Base-by-base conservation (phyloP, 805 yeast species). In the Nakazawaea peltata region DNA sequence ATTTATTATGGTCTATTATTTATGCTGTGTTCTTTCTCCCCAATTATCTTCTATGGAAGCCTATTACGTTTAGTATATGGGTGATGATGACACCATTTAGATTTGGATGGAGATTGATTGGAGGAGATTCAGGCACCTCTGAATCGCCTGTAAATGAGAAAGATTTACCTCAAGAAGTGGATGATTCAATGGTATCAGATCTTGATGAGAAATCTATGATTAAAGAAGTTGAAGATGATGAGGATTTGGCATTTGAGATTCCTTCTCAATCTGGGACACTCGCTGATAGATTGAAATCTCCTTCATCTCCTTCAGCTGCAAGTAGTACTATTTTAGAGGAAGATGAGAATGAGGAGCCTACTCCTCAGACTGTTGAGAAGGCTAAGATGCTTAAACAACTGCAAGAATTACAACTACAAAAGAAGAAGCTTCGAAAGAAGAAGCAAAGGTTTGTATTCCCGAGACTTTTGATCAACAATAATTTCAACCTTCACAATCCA, bases 31-130 rank as follows among this genome's bases (percentile, higher is more conserved):
- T 69, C 22, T 74, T 69, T 41, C 32, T 74, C 1, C 79, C 81
- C 7, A 66, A 70, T 41, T 44, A 65, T 27, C 34, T 78, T 5
- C 42, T 79, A 4, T 42, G 71, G n/a, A 67, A 65, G 37, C 87
- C 88, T 2, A 38, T 74, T 12, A 41, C 57, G 4, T 59, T 67
- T 32, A 28, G 68, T 2, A 66, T 82, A 71, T 63, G 58, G 33
- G 41, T 78, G n/a, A 38, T 72, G 5, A 65, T 77, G 2, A 73
- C 67, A 46, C 88, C 88, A 9, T n/a, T n/a, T n/a, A n/a, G n/a
- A n/a, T n/a, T n/a, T n/a, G n/a, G n/a, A n/a, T n/a, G n/a, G n/a
- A n/a, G n/a, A n/a, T n/a, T n/a, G n/a, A n/a, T n/a, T n/a, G n/a
- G n/a, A n/a, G n/a, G n/a, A n/a, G n/a, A n/a, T n/a, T n/a, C n/a